Conservation (phyloP, 2,329 filamentous ascomycete species). For the Lasiodiplodia gonubiensis region DNA sequence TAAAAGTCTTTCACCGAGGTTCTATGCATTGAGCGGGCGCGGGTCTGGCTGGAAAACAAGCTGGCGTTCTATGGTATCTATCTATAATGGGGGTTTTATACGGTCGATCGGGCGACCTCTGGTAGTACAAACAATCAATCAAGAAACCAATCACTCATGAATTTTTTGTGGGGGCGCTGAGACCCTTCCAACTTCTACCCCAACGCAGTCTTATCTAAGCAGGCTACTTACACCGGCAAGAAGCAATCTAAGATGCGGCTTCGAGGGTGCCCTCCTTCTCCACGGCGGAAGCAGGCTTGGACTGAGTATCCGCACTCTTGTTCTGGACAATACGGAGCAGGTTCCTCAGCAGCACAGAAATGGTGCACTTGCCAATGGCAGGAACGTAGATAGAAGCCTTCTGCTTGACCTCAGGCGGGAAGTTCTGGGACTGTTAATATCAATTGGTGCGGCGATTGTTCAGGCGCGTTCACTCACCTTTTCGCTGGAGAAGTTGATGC, state of each 20-base stretch:
- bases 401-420: slow-evolving; percentile 86
- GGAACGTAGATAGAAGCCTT: slow-evolving; percentile 97
- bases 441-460: not conserved
- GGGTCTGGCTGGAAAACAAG: slow-evolving; percentile 27
- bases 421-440: slow-evolving; percentile 64
- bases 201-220: not conserved
- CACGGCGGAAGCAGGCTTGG: slow-evolving; percentile 30
- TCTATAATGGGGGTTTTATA: slow-evolving; percentile 9
- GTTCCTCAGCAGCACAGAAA: slow-evolving; percentile 87
- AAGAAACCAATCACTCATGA: slow-evolving; percentile 6
- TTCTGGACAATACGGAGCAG: slow-evolving; percentile 65
- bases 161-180: not conserved
- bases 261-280: slow-evolving; percentile 34
- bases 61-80: slow-evolving; percentile 30
- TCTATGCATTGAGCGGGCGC: slow-evolving; percentile 28
- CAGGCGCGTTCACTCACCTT: slow-evolving; percentile 58
- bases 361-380: slow-evolving; percentile 96
- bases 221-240: too few relatives aligned
- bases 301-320: slow-evolving; percentile 38
- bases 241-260: slow-evolving; percentile 2
- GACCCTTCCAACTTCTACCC: not conserved
- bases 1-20: slow-evolving; percentile 23
- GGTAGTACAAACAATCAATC: slow-evolving; percentile 26
- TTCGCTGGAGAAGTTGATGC: slow-evolving; percentile 96
- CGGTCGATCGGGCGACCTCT: slow-evolving; percentile 17